Evolutionary conservation across 176 grass and related monocot genomes (phyloP).

Genomic region (Triticum urartu): DNA sequence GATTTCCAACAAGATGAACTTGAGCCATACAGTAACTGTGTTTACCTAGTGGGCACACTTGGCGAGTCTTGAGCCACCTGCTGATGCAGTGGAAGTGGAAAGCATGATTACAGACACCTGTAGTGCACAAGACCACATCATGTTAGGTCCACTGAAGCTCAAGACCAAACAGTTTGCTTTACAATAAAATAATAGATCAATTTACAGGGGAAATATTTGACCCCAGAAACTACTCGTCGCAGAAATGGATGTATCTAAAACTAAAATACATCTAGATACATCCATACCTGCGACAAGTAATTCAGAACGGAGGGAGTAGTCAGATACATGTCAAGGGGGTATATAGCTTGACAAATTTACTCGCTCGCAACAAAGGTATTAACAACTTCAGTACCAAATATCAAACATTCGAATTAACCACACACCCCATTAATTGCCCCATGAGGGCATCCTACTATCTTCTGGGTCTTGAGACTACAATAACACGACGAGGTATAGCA

Average conservation of each 20-base stretch:
- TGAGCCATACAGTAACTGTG: neutral
- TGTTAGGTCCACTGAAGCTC: constrained; percentile 8
- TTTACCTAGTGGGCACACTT: constrained; percentile 97
- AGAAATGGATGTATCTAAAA: too few relatives aligned
- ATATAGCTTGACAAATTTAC: neutral
- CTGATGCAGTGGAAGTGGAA: constrained; percentile 99
- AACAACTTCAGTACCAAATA: neutral
- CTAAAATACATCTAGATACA: too few relatives aligned
- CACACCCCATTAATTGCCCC: neutral
- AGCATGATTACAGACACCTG: constrained; percentile 99
- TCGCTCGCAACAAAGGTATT: neutral
- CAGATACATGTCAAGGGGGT: too few relatives aligned
- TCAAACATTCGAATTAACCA: neutral
- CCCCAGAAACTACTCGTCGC: neutral
- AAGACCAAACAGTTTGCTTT: too few relatives aligned
- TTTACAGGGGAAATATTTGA: neutral
- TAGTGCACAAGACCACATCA: neutral
- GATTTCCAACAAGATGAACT: neutral
- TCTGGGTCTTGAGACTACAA: neutral
- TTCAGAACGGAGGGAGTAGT: too few relatives aligned
- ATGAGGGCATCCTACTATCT: neutral
- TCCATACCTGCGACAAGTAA: too few relatives aligned
- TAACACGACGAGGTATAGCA: neutral
- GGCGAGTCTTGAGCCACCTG: constrained; percentile 99
- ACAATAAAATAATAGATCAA: too few relatives aligned